phyloP scores from a whole-genome alignment of 2,329 filamentous ascomycete species.

The Neopestalotiopsis sp. region DNA sequence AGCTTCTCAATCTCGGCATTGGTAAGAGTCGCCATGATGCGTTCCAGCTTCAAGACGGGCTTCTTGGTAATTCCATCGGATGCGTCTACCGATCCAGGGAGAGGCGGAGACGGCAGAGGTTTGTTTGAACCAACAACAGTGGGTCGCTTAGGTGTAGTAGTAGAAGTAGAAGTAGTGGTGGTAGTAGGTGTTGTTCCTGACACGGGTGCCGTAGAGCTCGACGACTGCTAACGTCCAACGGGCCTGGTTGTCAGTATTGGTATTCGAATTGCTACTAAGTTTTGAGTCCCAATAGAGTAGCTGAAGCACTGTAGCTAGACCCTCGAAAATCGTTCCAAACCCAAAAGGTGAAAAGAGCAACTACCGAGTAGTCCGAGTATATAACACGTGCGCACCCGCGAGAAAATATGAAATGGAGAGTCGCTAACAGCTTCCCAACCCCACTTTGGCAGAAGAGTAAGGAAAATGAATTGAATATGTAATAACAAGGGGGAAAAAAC shows the following conservation, averaged over 20 bases:
- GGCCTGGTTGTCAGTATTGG: not conserved
- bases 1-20: conserved; percentile 69
- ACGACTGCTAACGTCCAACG: not conserved
- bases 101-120: conserved; percentile 60
- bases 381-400: not conserved
- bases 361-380: not conserved
- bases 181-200: conserved; percentile 23
- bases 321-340: conserved; percentile 4
- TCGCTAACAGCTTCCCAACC: not conserved
- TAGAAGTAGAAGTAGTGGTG: no score
- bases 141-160: conserved; percentile 35
- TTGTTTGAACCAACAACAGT: conserved; percentile 57
- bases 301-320: not conserved
- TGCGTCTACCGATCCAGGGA: conserved; percentile 44
- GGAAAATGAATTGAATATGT: not conserved
- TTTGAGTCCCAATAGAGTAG: not conserved
- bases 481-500: not conserved
- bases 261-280: not conserved
- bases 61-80: conserved; percentile 43
- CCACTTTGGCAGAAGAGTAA: not conserved
- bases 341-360: not conserved
- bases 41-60: conserved; percentile 55
- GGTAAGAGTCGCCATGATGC: conserved; percentile 64
- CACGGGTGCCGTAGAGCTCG: conserved; percentile 26
- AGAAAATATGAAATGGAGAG: not conserved